Percentiles rank a stretch among this genome's conserved stretches.
Conservation (phyloP, 208 protist genomes). For the Endotrypanum monterogeii region DNA sequence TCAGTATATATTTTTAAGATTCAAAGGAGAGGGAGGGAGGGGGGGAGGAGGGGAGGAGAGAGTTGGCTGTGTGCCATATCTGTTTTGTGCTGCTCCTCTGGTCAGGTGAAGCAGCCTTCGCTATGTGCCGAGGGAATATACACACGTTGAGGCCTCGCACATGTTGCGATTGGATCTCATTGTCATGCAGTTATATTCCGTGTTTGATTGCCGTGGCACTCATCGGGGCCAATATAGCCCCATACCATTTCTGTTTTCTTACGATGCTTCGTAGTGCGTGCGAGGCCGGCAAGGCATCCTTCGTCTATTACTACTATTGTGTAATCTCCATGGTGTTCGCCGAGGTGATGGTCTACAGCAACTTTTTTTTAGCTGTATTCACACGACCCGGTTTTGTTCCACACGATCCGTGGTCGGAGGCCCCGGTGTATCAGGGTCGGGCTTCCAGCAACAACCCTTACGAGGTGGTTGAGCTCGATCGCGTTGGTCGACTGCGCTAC, state of each 20-base stretch:
- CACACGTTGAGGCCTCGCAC: constrained; percentile 31
- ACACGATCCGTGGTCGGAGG: constrained; percentile 46
- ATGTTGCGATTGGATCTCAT: constrained; percentile 27
- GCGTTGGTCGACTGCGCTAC: constrained; percentile 51
- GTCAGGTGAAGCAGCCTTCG: neutral
- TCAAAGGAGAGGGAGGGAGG: too few species aligned
- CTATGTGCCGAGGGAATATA: constrained; percentile 39
- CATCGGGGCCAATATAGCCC: constrained; percentile 49
- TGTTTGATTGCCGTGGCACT: constrained; percentile 45
- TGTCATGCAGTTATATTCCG: constrained; percentile 42
- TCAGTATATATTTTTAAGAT: neutral
- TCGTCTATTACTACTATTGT: constrained; percentile 64
- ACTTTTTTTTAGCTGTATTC: constrained; percentile 52
- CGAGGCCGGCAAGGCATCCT: constrained; percentile 34
- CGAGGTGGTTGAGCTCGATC: constrained; percentile 54
- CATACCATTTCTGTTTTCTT: constrained; percentile 55
- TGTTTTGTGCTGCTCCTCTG: neutral
- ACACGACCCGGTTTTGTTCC: constrained; percentile 69
- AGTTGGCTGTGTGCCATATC: neutral
- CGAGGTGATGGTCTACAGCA: constrained; percentile 61
- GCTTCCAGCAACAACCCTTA: constrained; percentile 52
- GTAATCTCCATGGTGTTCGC: constrained; percentile 44
- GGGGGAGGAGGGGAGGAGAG: too few species aligned
- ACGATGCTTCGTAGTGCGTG: constrained; percentile 36
- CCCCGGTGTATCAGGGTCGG: constrained; percentile 19